Conservation (phyloP, 2,329 filamentous ascomycete species). For the Cladosporium oxysporum region DNA sequence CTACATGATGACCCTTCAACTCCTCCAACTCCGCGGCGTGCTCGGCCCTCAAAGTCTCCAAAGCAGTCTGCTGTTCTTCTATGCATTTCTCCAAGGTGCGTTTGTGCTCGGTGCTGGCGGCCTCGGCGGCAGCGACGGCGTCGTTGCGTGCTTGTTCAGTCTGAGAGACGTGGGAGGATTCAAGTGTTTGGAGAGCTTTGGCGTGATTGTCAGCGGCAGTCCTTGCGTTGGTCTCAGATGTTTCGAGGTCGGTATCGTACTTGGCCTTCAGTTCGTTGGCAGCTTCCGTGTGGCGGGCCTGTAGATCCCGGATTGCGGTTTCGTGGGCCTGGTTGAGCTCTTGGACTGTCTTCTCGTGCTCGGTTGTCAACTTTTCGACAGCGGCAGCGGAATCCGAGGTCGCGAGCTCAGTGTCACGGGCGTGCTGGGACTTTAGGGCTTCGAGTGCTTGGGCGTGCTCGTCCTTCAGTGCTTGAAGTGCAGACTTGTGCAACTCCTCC, state of each 20-base stretch:
- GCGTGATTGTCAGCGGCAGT: constrained; percentile 17
- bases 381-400: constrained; percentile 8
- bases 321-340: constrained; percentile 21
- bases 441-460: constrained; percentile 12
- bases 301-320: constrained; percentile 12
- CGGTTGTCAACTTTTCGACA: constrained; percentile 8
- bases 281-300: constrained; percentile 21
- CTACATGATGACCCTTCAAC: constrained; percentile 15
- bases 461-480: constrained; percentile 16
- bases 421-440: constrained; percentile 4
- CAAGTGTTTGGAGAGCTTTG: constrained; percentile 10
- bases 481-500: constrained; percentile 13
- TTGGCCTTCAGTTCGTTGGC: constrained; percentile 23
- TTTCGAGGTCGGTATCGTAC: constrained; percentile 22
- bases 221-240: constrained; percentile 14
- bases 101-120: constrained; percentile 15
- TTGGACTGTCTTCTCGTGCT: constrained; percentile 10
- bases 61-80: constrained; percentile 6
- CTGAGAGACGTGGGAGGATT: constrained; percentile 1
- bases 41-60: constrained; percentile 17
- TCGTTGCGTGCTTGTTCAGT: constrained; percentile 4
- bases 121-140: constrained; percentile 1
- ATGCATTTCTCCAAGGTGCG: constrained; percentile 8
- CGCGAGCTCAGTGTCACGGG: constrained; percentile 18
- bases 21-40: constrained; percentile 20